Conservation (phyloP, 1,284 basidiomycete species). For the Thelephora terrestris region DNA sequence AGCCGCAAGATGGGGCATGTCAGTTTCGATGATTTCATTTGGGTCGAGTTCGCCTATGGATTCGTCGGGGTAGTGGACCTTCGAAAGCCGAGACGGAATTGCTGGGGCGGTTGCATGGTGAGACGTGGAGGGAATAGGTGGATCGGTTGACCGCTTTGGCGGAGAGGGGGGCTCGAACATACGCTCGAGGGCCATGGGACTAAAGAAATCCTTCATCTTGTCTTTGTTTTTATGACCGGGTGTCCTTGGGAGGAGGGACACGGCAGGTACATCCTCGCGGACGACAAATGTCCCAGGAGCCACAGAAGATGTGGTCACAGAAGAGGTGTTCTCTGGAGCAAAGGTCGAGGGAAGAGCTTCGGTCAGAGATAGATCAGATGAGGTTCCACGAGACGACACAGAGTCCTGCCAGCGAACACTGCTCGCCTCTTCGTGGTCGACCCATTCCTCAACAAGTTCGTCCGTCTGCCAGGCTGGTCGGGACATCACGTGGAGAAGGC, state of each 20-base stretch:
- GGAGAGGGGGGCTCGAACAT: constrained; percentile 90
- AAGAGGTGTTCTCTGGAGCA: constrained; percentile 34
- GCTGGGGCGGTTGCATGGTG: constrained; percentile 18
- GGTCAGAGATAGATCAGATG: constrained; percentile 46
- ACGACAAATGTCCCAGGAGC: constrained; percentile 69
- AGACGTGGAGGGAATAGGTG: constrained; percentile 9
- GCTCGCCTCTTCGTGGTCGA: constrained; percentile 23
- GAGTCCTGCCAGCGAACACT: constrained; percentile 7
- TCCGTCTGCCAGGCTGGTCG: constrained; percentile 43
- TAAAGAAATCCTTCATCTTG: constrained; percentile 73
- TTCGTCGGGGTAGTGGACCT: constrained; percentile 17
- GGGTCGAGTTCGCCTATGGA: background rate
- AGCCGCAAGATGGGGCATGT: constrained; percentile 21
- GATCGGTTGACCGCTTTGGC: constrained; percentile 24
- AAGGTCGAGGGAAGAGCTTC: constrained; percentile 34
- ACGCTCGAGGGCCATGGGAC: constrained; percentile 70
- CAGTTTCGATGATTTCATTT: constrained; percentile 23
- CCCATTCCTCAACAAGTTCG: constrained; percentile 46
- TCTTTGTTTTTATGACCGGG: constrained; percentile 53
- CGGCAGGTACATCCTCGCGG: constrained; percentile 53
- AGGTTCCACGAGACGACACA: constrained; percentile 18
- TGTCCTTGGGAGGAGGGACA: constrained; percentile 51
- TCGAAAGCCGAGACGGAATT: constrained; percentile 27
- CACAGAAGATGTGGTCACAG: constrained; percentile 14
- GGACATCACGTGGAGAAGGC: too few species aligned